Conservation (phyloP, 1,139 yeast species). For the Blastobotrys indianensis region DNA sequence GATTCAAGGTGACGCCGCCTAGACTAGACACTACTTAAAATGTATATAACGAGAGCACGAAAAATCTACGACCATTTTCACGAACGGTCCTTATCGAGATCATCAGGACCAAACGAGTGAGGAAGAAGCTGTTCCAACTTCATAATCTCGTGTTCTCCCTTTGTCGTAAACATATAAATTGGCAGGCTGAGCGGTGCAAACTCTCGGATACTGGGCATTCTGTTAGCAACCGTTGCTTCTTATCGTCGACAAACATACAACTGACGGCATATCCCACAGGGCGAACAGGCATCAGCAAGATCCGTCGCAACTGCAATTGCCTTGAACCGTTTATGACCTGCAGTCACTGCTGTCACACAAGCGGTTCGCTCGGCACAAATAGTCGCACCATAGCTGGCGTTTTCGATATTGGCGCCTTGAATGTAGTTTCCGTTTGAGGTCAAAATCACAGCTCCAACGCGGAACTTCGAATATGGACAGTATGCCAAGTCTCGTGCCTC, state of each 20-base stretch:
- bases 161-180: slow-evolving; percentile 26
- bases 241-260: slow-evolving; percentile 32
- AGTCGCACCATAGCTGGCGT: slow-evolving; percentile 83
- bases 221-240: not conserved
- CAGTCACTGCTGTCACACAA: slow-evolving; percentile 56
- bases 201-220: slow-evolving; percentile 49
- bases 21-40: slow-evolving; percentile 1
- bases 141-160: slow-evolving; percentile 1
- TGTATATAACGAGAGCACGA: not conserved
- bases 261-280: slow-evolving; percentile 95
- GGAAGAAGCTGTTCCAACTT: slow-evolving; percentile 38
- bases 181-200: slow-evolving; percentile 41
- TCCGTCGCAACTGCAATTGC: slow-evolving; percentile 75
- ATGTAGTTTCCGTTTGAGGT: slow-evolving; percentile 46
- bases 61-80: not conserved
- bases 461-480: slow-evolving; percentile 77
- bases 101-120: slow-evolving; percentile 80
- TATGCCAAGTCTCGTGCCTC: slow-evolving; percentile 45
- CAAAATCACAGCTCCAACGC: slow-evolving; percentile 77
- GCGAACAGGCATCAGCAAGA: slow-evolving; percentile 55
- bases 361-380: slow-evolving; percentile 92
- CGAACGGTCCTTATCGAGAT: slow-evolving; percentile 33
- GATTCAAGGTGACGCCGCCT: slow-evolving; percentile 14
- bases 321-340: slow-evolving; percentile 43
- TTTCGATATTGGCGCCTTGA: slow-evolving; percentile 84